These are phyloP conservation scores for Vicia sativa DNA, from an alignment of 306 rosid species.

Conservation along the genomic window DNA sequence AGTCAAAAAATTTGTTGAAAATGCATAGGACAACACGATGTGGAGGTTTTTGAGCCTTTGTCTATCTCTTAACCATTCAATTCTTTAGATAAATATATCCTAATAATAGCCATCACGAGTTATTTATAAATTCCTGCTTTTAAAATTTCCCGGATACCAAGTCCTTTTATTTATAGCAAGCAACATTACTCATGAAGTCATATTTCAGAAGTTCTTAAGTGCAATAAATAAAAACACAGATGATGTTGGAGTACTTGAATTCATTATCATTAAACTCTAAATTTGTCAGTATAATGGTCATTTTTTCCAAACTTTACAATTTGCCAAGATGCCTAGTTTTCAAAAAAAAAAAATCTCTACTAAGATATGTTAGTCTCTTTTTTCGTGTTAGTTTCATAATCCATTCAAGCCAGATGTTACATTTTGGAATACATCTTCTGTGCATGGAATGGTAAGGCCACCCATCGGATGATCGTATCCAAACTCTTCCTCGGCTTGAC, in stretches of 20 bases:
- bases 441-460: too few species aligned
- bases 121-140: neutral
- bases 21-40: too few species aligned
- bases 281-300: neutral
- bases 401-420: too few species aligned
- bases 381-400: too few species aligned
- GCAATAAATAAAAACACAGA: constrained; percentile 7
- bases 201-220: neutral
- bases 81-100: too few species aligned
- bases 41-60: too few species aligned
- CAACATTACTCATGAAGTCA: constrained; percentile 1
- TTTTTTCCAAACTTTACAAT: neutral
- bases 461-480: too few species aligned
- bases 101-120: too few species aligned
- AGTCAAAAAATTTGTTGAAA: too few species aligned
- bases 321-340: neutral
- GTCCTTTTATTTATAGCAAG: neutral
- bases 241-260: neutral
- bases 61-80: too few species aligned
- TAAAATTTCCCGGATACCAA: neutral
- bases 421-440: too few species aligned
- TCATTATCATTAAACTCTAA: neutral
- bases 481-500: too few species aligned
- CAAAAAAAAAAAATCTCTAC: neutral
- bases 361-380: constrained; percentile 6